Conservation (phyloP, 139 green algal species). For the Marvania coccoides region DNA sequence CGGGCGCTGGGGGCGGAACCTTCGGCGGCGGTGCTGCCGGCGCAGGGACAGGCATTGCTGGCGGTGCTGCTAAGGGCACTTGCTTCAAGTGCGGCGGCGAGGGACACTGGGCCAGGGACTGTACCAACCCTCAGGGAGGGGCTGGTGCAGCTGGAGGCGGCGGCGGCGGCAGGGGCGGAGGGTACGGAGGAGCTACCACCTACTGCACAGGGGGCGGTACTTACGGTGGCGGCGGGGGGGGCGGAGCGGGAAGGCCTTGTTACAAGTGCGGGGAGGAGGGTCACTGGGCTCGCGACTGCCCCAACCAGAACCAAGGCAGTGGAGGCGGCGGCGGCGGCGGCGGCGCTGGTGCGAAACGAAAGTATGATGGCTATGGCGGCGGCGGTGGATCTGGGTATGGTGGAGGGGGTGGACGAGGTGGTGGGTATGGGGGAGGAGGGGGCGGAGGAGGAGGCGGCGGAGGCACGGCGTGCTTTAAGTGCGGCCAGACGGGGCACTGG, state of each 20-base stretch:
- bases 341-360: too few relatives aligned
- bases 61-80: background rate
- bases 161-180: too few relatives aligned
- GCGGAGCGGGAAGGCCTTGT: too few relatives aligned
- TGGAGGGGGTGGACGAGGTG: too few relatives aligned
- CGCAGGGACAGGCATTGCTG: background rate
- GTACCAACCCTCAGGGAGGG: background rate
- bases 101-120: background rate
- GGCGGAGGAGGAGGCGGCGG: too few relatives aligned
- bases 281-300: background rate
- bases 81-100: conserved; percentile 12
- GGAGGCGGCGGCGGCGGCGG: background rate
- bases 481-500: too few relatives aligned
- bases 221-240: too few relatives aligned
- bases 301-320: background rate
- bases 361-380: background rate
- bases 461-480: too few relatives aligned
- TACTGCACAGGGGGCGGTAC: too few relatives aligned
- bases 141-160: too few relatives aligned
- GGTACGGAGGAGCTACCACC: too few relatives aligned
- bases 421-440: background rate
- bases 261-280: background rate
- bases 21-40: background rate
- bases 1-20: background rate
- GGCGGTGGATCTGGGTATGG: background rate